Percentiles rank a stretch among this genome's conserved stretches.
phyloP scores from a whole-genome alignment of 176 grass and related monocot species.

The Carex kokanica region DNA sequence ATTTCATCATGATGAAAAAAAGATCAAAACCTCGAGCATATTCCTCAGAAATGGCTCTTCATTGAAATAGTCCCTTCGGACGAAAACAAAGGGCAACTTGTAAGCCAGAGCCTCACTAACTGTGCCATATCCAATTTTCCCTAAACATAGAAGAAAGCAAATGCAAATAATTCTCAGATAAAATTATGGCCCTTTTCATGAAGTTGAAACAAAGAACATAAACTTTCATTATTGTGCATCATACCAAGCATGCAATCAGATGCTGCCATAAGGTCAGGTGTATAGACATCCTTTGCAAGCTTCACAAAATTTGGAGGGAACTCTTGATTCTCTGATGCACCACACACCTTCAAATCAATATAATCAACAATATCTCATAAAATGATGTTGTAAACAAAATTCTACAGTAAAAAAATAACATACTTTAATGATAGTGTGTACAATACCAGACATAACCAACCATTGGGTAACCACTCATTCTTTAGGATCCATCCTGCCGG shows the following conservation, averaged over 20 bases:
- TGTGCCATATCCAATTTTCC: conserved; percentile 98
- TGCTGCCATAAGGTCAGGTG: conserved; percentile 96
- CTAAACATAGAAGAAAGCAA: conserved; percentile 33
- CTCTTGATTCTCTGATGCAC: conserved; percentile 84
- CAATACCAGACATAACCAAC: conserved; percentile 93
- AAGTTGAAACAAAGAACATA: conserved; percentile 7
- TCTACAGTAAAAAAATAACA: conserved; percentile 9
- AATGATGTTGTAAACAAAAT: conserved; percentile 12
- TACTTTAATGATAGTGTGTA: conserved; percentile 16
- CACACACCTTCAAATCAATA: conserved; percentile 67
- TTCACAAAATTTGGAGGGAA: conserved; percentile 91
- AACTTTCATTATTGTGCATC: conserved; percentile 20
- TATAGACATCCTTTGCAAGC: conserved; percentile 89
- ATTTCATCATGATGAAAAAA: conserved; percentile 11
- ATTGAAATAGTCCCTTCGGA: conserved; percentile 96
- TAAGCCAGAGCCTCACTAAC: conserved; percentile 95
- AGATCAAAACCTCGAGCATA: conserved; percentile 89
- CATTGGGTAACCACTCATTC: conserved; percentile 82
- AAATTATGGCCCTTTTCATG: background rate
- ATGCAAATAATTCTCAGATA: conserved; percentile 5
- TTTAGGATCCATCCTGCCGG: conserved; percentile 90
- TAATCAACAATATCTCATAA: conserved; percentile 22
- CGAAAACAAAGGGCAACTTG: conserved; percentile 94
- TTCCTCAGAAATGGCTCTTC: conserved; percentile 96
- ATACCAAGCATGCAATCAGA: conserved; percentile 99